Conservation (phyloP, 768 basidiomycete genomes). For the Leccinellum albellum region DNA sequence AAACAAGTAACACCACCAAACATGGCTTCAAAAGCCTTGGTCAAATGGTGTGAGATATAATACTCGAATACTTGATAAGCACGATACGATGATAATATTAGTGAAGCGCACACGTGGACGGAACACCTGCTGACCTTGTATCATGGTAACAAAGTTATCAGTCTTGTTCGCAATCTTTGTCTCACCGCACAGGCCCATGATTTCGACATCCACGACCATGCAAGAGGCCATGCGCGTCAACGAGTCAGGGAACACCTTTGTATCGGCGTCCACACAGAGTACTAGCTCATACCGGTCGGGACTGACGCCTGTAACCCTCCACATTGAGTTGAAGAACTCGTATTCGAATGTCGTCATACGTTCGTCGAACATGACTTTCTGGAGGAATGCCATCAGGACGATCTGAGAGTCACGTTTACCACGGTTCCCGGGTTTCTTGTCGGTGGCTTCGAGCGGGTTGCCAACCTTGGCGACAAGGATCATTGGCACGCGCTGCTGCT, state of each 20-base stretch:
- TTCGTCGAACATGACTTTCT: conserved; percentile 99
- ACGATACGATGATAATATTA: conserved; percentile 1
- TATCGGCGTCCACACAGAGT: conserved; percentile 95
- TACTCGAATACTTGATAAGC: conserved; percentile 85
- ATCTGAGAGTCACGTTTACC: conserved; percentile 99
- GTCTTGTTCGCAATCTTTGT: conserved; percentile 99
- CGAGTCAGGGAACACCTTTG: conserved; percentile 98
- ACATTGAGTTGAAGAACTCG: conserved; percentile 98
- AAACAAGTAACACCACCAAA: conserved; percentile 99
- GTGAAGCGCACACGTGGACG: neutral
- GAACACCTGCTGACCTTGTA: conserved; percentile 75
- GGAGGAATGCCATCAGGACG: conserved; percentile 94
- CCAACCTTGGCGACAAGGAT: conserved; percentile 95
- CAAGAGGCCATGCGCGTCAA: conserved; percentile 93
- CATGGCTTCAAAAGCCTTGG: conserved; percentile 99
- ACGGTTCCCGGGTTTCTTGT: conserved; percentile 94
- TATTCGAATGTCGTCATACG: conserved; percentile 99
- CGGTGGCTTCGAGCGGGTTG: conserved; percentile 84
- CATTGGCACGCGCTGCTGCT: conserved; percentile 96
- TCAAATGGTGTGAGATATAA: conserved; percentile 98
- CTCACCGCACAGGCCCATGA: conserved; percentile 99
- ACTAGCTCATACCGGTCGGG: conserved; percentile 95
- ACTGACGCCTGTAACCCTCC: conserved; percentile 92
- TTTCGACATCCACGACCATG: conserved; percentile 95
- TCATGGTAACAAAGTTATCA: conserved; percentile 99